Conservation (phyloP, 1,284 basidiomycete species). For the Ustilago vetiveriae region DNA sequence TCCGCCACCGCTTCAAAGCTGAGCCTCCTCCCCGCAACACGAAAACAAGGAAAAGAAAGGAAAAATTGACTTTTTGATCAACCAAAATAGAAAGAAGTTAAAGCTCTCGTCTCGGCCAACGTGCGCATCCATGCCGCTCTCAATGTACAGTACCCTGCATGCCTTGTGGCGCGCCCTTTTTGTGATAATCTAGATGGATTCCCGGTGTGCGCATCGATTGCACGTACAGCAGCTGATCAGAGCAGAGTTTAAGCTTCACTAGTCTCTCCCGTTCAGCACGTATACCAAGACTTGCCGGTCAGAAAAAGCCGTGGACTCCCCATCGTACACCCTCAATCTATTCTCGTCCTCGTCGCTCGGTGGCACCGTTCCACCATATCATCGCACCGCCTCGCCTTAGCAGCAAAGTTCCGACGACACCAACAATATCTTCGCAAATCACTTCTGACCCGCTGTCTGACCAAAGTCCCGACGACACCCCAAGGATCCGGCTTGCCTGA, state of each 20-base stretch:
- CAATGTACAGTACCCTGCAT: not conserved
- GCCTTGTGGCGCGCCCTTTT: too few relatives aligned
- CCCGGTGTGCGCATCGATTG: constrained; percentile 2
- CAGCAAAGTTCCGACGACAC: too few relatives aligned
- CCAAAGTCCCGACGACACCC: too few relatives aligned
- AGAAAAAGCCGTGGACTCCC: too few relatives aligned
- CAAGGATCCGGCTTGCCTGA: not conserved
- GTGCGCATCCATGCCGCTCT: not conserved
- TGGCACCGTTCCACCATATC: too few relatives aligned
- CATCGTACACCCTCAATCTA: too few relatives aligned
- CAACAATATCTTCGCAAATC: too few relatives aligned
- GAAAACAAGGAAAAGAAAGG: not conserved
- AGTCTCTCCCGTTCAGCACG: not conserved
- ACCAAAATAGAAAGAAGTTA: not conserved
- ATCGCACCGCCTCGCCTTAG: too few relatives aligned
- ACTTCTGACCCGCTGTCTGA: too few relatives aligned
- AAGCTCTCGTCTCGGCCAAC: not conserved
- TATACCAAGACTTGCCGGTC: too few relatives aligned
- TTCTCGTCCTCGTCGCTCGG: too few relatives aligned
- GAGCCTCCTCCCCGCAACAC: constrained; percentile 4
- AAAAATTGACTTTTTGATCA: not conserved
- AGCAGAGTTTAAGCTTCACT: not conserved
- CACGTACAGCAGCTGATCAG: constrained; percentile 1
- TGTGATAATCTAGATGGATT: too few relatives aligned
- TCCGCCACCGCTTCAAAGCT: constrained; percentile 16